Base-by-base conservation (phyloP, 371 early-diverging fungal genomes). In the Lichtheimia corymbifera region DNA sequence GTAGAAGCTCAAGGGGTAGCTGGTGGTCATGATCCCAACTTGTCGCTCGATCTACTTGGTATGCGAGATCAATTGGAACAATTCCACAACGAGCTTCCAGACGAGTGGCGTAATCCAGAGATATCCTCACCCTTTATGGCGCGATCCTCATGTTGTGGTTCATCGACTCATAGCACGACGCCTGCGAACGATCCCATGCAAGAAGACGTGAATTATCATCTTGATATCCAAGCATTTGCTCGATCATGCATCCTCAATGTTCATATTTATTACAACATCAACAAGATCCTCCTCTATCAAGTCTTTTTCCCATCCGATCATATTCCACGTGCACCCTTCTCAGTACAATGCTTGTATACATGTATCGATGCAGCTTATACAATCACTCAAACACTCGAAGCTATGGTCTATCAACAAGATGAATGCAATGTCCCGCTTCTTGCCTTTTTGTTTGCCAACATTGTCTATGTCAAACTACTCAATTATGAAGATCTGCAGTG, bases 381-480 rank as follows among this genome's bases (percentile, higher is more conserved):
- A 22, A 76, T 79, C 17, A 76, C 70, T 6, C 60, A 61, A 18
- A 72, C 65, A 18, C 52, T 74, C 0, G 70, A 68, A 15, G 47
- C 50, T 35, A 76, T 79, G 74, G 58, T 70, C 6, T 59, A 61
- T 11, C 68, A 72, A 28, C 60, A 59, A 13, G 61, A 70, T 27
- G 71, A 74, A 52, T 79, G 79, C 55, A 70, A 72, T 59, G 63
- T 76, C n/a, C 74, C 71, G 1, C 53, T 79, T 7, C 49, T 79
- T 15, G 72, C 65, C 1, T 76, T 74, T 50, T 58, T 76, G 13
- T 79, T 79, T 67, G 68, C 79, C 44, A 76, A 76, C 28, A 65
- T 76, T 7, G 66, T 79, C 17, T 72, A 76, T 45, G 58, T 62
- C 30, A 76, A 76, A 22, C 53, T 76, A 6, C 24, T 79, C 9